These are phyloP conservation scores for Geum urbanum DNA, from an alignment of 306 rosid species.

Conservation along the genomic window DNA sequence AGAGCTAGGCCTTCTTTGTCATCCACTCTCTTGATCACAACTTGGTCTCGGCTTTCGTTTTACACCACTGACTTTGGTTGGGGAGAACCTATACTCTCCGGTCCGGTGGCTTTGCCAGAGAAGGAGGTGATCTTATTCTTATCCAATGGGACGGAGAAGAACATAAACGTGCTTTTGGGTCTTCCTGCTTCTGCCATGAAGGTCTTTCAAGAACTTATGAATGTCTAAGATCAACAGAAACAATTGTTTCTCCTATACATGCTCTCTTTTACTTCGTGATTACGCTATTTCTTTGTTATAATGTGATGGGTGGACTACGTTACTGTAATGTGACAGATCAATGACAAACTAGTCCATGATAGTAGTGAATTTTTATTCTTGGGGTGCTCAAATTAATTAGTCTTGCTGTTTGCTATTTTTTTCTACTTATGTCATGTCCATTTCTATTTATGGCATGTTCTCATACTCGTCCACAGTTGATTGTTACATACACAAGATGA, in stretches of 20 bases:
- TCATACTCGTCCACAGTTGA: no score
- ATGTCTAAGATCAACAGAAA: slow-evolving; percentile 11
- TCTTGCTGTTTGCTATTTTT: not conserved
- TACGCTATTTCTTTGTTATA: not conserved
- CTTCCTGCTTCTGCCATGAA: slow-evolving; percentile 75
- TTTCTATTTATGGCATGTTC: no score
- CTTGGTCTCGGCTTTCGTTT: slow-evolving; percentile 67
- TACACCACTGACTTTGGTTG: slow-evolving; percentile 69
- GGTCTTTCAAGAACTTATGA: slow-evolving; percentile 39
- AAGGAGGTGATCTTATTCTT: slow-evolving; percentile 61
- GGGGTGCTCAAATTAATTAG: not conserved
- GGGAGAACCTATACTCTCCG: slow-evolving; percentile 75
- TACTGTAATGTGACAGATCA: no score
- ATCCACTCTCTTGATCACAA: slow-evolving; percentile 64
- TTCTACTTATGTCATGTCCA: not conserved
- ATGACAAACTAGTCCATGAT: no score
- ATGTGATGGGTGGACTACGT: not conserved
- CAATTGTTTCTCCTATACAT: not conserved
- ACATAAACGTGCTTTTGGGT: slow-evolving; percentile 63
- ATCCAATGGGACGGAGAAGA: slow-evolving; percentile 43
- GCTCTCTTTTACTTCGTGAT: not conserved
- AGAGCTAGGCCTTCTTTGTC: slow-evolving; percentile 66
- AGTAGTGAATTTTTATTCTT: slow-evolving; percentile 1
- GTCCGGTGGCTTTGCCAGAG: slow-evolving; percentile 69
- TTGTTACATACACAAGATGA: no score